Conservation (phyloP, 129 eudicot genomes). For the Flaveria bidentis region DNA sequence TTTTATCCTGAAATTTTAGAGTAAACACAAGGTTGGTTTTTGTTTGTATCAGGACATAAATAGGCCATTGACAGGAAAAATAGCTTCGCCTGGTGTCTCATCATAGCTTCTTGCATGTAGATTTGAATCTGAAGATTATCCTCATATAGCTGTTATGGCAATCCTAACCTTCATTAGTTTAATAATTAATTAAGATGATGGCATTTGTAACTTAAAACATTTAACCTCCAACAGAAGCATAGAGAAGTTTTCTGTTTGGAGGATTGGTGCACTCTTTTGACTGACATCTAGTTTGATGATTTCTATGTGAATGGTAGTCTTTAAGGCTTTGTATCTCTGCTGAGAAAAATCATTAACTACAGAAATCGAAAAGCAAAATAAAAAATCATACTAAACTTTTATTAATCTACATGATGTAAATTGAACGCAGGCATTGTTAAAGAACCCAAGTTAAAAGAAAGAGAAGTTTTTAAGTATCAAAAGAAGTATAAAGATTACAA, state of each 20-base stretch:
- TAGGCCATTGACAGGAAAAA: slow-evolving; percentile 49
- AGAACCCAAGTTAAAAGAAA: too few species aligned
- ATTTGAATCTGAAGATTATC: slow-evolving; percentile 3
- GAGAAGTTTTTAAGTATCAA: too few species aligned
- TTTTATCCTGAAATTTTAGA: background rate
- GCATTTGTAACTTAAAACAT: slow-evolving; percentile 21
- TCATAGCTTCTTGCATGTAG: slow-evolving; percentile 36
- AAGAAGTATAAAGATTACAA: too few species aligned
- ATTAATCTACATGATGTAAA: too few species aligned
- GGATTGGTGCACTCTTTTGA: slow-evolving; percentile 13
- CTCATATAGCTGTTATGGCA: background rate
- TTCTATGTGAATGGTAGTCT: background rate
- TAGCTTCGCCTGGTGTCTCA: slow-evolving; percentile 63
- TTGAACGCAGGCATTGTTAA: too few species aligned
- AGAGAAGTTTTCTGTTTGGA: slow-evolving; percentile 24
- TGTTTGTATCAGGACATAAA: slow-evolving; percentile 49
- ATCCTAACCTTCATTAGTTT: slow-evolving; percentile 32
- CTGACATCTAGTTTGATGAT: slow-evolving; percentile 1
- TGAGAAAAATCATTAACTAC: background rate
- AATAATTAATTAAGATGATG: slow-evolving; percentile 28
- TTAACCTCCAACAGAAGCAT: slow-evolving; percentile 27
- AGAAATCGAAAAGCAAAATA: background rate
- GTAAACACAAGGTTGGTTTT: slow-evolving; percentile 5
- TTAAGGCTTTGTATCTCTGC: background rate
- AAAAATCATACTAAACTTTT: background rate